Conservation (phyloP, 2,329 filamentous ascomycete species). For the Scleromitrula shiraiana region DNA sequence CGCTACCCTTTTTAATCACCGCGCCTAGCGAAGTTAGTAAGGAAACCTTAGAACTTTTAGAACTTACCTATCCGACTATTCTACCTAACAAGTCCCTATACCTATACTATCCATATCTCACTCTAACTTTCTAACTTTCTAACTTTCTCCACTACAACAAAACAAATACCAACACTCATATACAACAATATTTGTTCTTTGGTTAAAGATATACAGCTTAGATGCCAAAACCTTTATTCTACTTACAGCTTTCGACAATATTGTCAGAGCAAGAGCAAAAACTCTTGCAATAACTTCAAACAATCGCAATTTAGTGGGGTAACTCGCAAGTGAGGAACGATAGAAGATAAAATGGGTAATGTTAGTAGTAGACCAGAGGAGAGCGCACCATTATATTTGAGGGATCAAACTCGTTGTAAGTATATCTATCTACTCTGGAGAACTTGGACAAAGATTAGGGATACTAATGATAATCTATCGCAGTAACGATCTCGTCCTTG, state of each 20-base stretch:
- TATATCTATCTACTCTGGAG: slow-evolving; percentile 21
- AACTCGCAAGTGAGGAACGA: slow-evolving; percentile 8
- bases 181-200: slow-evolving; percentile 20
- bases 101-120: too few species aligned
- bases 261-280: slow-evolving; percentile 12
- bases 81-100: not conserved
- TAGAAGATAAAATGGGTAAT: slow-evolving; percentile 67
- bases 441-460: not conserved
- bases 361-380: slow-evolving; percentile 86
- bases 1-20: not conserved
- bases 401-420: slow-evolving; percentile 87
- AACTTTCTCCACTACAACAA: not conserved
- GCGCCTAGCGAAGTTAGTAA: slow-evolving; percentile 9
- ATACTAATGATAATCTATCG: slow-evolving; percentile 12
- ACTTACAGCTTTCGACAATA: slow-evolving; percentile 21
- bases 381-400: slow-evolving; percentile 69
- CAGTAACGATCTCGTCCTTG: slow-evolving; percentile 83
- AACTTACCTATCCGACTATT: not conserved
- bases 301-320: slow-evolving; percentile 25
- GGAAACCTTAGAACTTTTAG: slow-evolving; percentile 5
- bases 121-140: not conserved
- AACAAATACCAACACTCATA: slow-evolving; percentile 3
- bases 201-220: slow-evolving; percentile 18
- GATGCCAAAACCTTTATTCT: slow-evolving; percentile 23
- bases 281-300: slow-evolving; percentile 9